Base-by-base conservation (phyloP, 805 yeast genomes). In the Teunomyces cretensis region DNA sequence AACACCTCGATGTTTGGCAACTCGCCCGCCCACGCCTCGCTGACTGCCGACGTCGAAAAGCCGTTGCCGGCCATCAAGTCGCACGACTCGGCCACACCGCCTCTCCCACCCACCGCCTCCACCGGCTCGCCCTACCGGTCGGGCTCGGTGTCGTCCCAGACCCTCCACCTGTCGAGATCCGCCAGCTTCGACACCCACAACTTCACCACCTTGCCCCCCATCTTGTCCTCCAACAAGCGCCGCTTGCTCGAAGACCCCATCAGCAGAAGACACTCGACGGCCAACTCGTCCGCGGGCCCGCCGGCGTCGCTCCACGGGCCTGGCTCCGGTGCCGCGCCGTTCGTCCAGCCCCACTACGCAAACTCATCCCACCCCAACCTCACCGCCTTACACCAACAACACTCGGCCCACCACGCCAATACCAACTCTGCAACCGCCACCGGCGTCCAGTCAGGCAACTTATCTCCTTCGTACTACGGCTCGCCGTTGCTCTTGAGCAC, bases 1-100 rank as follows among this genome's bases (percentile, higher is more conserved):
- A 72, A 72, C 43, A 70, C 76, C 2, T 62, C 71, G 4, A 71
- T 72, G 65, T 72, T 72, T 49, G 60, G 60, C 42, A 47, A 51
- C n/a, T 42, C 50, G 27, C 38, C 3, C 22, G 3, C 22, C 22
- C 22, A 19, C 22, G 22, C 22, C 6, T 6, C 22, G 6, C 22
- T 6, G 6, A 6, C 22, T 6, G 22, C 22, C 22, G 22, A 19
- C 6, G 3, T 6, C 22, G 22, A 19, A 3, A 19, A 19, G 22
- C 22, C 22, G 17, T 19, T 24, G 22, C 40, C 31, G 16, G 15
- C 36, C 26, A 15, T 33, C 36, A 33, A 33, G 22, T 3, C 22
- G 12, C 36, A 36, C 14, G 39, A 30, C 32, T 31, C 46, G 19
- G 33, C 15, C 42, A 30, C 45, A 2, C 46, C 43, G 14, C 41